Evolutionary conservation across 1,139 yeast genomes (phyloP), one percentile per base, ranked within the genome.

Genomic region (Blastobotrys apis): DNA sequence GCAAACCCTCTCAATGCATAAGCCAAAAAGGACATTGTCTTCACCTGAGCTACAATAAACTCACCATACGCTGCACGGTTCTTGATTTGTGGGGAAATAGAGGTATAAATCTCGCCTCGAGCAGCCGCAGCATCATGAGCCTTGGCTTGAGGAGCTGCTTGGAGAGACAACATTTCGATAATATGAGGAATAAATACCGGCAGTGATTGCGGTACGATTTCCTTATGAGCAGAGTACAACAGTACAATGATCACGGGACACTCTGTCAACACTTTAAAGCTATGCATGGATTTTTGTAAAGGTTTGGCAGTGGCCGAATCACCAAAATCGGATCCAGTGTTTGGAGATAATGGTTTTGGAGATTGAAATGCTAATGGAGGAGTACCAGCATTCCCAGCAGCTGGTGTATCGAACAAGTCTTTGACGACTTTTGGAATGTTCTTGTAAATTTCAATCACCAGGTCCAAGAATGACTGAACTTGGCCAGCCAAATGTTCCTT

Each of bases 201-300:
- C 34, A 92, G 71, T 1, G 92, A 78, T 0, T 84, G 70, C 40
- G 77, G 77, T 2, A 85, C 86, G 44, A 88, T 68, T 36, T 78
- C 79, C 60, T 87, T 86, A 66, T 90, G 90, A 0, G 95, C 81
- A 1, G 95, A 84, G 57, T 86, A 87, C 44, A 94, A 72, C 5
- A 95, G 79, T 1, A 94, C 98, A 79, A 94, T 85, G 8, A 95
- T 90, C 33, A 94, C 90, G 5, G 99, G 99, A 61, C 97, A 90
- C 64, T 94, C 99, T 0, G 97, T 88, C 48, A 92, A 74, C 9
- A 94, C 87, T 60, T 88, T 90, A 71, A 92, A 92, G 1, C 97
- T 88, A 57, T 65, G 72, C 75, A 85, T 77, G 10, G 94, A 82
- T 52, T 74, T 75, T 44, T 71, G 71, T 46, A 69, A 58, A 6